Evolutionary conservation across 2,329 filamentous ascomycete species (phyloP).

Genomic region (Ascosphaera apis): DNA sequence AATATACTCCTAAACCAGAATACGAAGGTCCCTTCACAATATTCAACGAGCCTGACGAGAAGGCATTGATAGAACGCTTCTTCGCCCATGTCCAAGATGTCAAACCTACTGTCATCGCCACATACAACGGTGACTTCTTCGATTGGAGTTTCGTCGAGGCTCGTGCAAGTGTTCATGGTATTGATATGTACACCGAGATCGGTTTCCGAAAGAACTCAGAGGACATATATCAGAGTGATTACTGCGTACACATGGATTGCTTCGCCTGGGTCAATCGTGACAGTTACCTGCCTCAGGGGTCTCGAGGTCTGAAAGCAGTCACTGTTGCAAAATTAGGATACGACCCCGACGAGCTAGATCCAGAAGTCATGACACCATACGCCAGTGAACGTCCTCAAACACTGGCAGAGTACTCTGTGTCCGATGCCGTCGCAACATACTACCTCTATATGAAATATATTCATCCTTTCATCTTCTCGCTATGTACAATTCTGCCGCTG

Average conservation of each 20-base stretch:
- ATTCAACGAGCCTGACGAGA: conserved; percentile 94
- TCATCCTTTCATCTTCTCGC: conserved; percentile 97
- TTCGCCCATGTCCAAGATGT: conserved; percentile 92
- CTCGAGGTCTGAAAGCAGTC: conserved; percentile 88
- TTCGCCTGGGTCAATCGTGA: conserved; percentile 98
- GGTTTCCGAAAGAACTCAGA: conserved; percentile 89
- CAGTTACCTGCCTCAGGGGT: conserved; percentile 91
- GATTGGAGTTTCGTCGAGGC: conserved; percentile 98
- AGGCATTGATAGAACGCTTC: conserved; percentile 67
- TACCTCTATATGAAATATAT: conserved; percentile 99
- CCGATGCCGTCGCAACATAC: conserved; percentile 94
- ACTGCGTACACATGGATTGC: conserved; percentile 97
- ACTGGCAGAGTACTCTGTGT: conserved; percentile 91
- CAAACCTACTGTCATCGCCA: conserved; percentile 85
- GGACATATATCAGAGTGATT: conserved; percentile 87
- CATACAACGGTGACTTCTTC: conserved; percentile 99
- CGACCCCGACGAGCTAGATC: conserved; percentile 91
- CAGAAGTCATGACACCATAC: conserved; percentile 82
- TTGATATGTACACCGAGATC: conserved; percentile 98
- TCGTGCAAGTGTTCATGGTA: conserved; percentile 75
- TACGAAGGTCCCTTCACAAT: conserved; percentile 92
- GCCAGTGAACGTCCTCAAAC: conserved; percentile 80
- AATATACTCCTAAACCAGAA: conserved; percentile 93
- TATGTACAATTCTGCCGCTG: conserved; percentile 88
- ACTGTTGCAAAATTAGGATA: conserved; percentile 96